A percentile compares a stretch with the other conserved stretches of the same genome.
Conservation (phyloP, 768 basidiomycete species). For the Auricularia auricula-judae region DNA sequence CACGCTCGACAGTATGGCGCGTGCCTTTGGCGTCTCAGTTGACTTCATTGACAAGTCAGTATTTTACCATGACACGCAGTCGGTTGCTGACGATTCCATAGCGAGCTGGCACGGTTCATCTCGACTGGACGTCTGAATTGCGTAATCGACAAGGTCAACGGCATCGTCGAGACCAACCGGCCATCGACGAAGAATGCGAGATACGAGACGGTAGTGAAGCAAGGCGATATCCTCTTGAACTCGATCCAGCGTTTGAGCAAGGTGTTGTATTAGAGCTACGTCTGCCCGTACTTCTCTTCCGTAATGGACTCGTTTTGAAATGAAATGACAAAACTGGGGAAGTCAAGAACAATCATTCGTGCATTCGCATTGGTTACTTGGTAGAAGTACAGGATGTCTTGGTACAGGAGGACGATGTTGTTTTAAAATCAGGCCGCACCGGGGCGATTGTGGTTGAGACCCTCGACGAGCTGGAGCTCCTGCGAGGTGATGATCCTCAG, state of each 20-base stretch:
- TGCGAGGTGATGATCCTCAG: constrained; percentile 58
- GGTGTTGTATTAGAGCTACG: constrained; percentile 45
- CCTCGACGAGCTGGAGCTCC: constrained; percentile 38
- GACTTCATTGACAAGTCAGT: constrained; percentile 80
- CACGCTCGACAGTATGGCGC: constrained; percentile 74
- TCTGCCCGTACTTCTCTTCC: too few species aligned
- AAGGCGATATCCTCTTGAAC: constrained; percentile 83
- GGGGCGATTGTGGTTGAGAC: not conserved
- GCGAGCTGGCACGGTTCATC: constrained; percentile 89
- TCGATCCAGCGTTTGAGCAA: constrained; percentile 83
- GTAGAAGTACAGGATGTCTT: too few species aligned
- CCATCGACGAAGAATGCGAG: constrained; percentile 68
- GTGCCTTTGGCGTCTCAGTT: constrained; percentile 81
- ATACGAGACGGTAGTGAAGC: constrained; percentile 87
- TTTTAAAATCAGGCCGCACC: too few species aligned
- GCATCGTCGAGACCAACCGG: constrained; percentile 85
- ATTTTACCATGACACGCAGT: constrained; percentile 2
- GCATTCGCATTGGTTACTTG: too few species aligned
- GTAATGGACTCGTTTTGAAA: too few species aligned
- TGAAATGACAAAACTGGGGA: too few species aligned
- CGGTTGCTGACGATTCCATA: constrained; percentile 16
- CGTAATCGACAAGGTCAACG: constrained; percentile 90
- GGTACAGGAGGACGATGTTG: too few species aligned
- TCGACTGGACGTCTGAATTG: constrained; percentile 75
- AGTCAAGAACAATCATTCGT: too few species aligned